phyloP scores from a whole-genome alignment of 2,329 filamentous ascomycete genomes.

The Fusarium tricinctum region DNA sequence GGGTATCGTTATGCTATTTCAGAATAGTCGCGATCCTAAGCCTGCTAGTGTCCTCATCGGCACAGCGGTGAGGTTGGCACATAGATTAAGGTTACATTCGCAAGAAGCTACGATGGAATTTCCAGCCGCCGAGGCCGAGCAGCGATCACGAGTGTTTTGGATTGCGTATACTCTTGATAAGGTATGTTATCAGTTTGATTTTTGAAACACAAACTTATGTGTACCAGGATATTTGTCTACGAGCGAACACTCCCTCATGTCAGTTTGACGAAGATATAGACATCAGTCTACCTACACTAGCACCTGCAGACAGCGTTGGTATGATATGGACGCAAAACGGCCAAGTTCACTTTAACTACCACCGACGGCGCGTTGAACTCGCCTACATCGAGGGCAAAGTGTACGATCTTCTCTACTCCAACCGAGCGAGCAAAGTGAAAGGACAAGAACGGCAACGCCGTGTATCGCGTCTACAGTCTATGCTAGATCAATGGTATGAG shows the following conservation, averaged over 20 bases:
- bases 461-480: slow-evolving; percentile 48
- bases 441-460: slow-evolving; percentile 51
- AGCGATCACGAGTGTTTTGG: slow-evolving; percentile 58
- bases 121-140: slow-evolving; percentile 51
- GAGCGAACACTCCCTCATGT: slow-evolving; percentile 55
- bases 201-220: background rate
- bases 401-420: slow-evolving; percentile 58
- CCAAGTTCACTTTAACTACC: slow-evolving; percentile 54
- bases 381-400: slow-evolving; percentile 59
- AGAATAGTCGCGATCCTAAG: slow-evolving; percentile 55
- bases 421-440: slow-evolving; percentile 47
- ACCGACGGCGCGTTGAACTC: slow-evolving; percentile 58
- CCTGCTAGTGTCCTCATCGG: slow-evolving; percentile 57
- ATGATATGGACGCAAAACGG: slow-evolving; percentile 55
- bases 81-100: slow-evolving; percentile 55
- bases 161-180: slow-evolving; percentile 59
- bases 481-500: slow-evolving; percentile 57
- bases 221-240: slow-evolving; percentile 53
- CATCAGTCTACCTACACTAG: slow-evolving; percentile 53
- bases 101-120: slow-evolving; percentile 45
- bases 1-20: slow-evolving; percentile 56
- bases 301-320: slow-evolving; percentile 52
- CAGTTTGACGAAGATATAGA: slow-evolving; percentile 59
- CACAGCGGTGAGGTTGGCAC: slow-evolving; percentile 57
- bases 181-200: slow-evolving; percentile 32